phyloP scores from a whole-genome alignment of 129 eudicot species.

The Centella asiatica region DNA sequence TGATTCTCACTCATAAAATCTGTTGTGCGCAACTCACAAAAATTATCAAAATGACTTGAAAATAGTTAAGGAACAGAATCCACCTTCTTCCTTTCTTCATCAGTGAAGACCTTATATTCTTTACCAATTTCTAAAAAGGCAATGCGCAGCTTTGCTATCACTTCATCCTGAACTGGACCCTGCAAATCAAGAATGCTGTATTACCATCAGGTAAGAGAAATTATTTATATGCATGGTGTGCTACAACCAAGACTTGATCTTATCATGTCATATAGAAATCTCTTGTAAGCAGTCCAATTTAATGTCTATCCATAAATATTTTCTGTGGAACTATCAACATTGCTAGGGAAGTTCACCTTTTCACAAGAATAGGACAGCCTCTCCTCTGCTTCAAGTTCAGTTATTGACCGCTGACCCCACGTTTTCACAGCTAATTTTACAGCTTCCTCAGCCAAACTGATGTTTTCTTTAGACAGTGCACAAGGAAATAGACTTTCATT shows the following conservation, averaged over 20 bases:
- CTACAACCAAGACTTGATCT: not conserved
- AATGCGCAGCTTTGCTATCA: slow-evolving; percentile 69
- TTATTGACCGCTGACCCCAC: slow-evolving; percentile 91
- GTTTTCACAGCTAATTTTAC: slow-evolving; percentile 68
- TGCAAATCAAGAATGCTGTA: slow-evolving; percentile 23
- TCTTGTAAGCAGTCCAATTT: not conserved
- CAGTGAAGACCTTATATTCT: slow-evolving; percentile 78
- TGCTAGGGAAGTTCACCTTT: slow-evolving; percentile 46
- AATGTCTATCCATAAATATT: slow-evolving; percentile 1
- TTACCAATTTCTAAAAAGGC: slow-evolving; percentile 72
- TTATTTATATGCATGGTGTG: not conserved
- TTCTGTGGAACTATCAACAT: slow-evolving; percentile 1
- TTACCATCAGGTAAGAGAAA: slow-evolving; percentile 2
- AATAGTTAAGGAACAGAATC: slow-evolving; percentile 4
- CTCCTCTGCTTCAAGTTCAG: slow-evolving; percentile 98
- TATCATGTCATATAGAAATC: not conserved
- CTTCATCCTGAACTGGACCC: slow-evolving; percentile 99
- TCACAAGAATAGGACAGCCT: slow-evolving; percentile 94
- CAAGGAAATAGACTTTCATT: slow-evolving; percentile 91
- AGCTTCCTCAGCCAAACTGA: slow-evolving; percentile 72
- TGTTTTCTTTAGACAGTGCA: slow-evolving; percentile 54
- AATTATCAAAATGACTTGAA: not conserved
- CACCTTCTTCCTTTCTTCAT: slow-evolving; percentile 79
- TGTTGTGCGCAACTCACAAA: not conserved
- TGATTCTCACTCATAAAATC: not conserved